Base-by-base conservation (phyloP, 1,139 yeast genomes). In the Petasospora fabianii region DNA sequence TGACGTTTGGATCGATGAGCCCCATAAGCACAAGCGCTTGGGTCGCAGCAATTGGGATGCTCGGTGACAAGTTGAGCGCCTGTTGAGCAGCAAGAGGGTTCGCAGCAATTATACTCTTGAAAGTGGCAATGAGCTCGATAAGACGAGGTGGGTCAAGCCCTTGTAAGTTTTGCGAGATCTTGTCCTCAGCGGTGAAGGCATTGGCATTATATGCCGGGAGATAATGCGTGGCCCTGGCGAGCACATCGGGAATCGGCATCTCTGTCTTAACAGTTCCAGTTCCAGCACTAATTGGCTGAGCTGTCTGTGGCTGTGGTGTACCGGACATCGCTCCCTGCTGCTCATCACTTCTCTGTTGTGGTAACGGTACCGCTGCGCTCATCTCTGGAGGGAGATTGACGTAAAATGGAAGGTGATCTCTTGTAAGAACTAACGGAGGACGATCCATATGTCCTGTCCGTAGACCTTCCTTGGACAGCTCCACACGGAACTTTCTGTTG, bases 11-110 rank as follows among this genome's bases (percentile, higher is more conserved):
- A 56, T 82, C 84, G 24, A 83, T 75, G 35, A 83, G 69, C 1
- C 92, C 94, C 90, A 83, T 82, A 34, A 81, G 66, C n/a, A 83
- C 59, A 46, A 84, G 65, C 3, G 87, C 84, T 56, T 84, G 92
- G 0, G 88, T 77, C 1, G 84, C 78, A 2, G 84, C 70, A 3
- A 77, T 64, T 5, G 87, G 81, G 33, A 82, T 63, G 36, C 76
- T 71, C 4, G 83, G 79, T 30, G 78, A 73, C 26, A 77, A 66
- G 42, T 68, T 74, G 43, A 79, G 67, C 32, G 77, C 68, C 31
- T 76, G 79, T 44, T 76, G 68, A 12, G 69, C 66, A 3, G 75
- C 67, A 31, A 73, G 71, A 14, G 80, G 75, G 22, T 79, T 71
- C 16, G 67, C 60, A 29, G 73, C 51, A 12, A 72, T 69, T 10